phyloP scores from a whole-genome alignment of 768 basidiomycete species.

The Hygrophorus russula region DNA sequence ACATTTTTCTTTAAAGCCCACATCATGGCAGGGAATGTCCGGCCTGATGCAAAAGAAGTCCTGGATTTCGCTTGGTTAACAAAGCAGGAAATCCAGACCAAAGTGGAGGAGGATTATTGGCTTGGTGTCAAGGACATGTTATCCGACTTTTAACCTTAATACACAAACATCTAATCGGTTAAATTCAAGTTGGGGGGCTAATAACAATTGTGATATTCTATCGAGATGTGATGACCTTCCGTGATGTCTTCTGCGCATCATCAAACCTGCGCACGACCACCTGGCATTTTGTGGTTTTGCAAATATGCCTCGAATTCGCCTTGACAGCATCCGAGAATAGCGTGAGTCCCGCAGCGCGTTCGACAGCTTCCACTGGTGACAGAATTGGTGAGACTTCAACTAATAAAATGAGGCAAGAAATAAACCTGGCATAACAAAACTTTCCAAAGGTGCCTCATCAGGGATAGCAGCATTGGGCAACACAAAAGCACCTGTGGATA shows the following conservation, averaged over 20 bases:
- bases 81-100: conserved; percentile 74
- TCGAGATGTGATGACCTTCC: conserved; percentile 40
- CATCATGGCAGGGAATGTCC: conserved; percentile 80
- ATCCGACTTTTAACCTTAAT: conserved; percentile 43
- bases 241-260: conserved; percentile 66
- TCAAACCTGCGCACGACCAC: conserved; percentile 85
- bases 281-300: conserved; percentile 81
- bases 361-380: conserved; percentile 76
- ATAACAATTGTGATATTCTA: too few species aligned
- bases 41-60: conserved; percentile 39
- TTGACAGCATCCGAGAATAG: conserved; percentile 83
- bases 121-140: conserved; percentile 67
- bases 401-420: background rate
- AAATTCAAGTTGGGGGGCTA: too few species aligned
- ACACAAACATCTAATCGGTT: too few species aligned
- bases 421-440: conserved; percentile 74
- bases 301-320: conserved; percentile 68
- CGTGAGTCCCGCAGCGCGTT: conserved; percentile 77
- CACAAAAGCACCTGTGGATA: conserved; percentile 89
- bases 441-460: conserved; percentile 69
- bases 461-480: conserved; percentile 90
- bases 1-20: conserved; percentile 93
- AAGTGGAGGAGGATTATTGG: conserved; percentile 69
- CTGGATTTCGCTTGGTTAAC: conserved; percentile 90
- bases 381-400: background rate